These are phyloP conservation scores for Neurospora tetraspora DNA, from an alignment of 495 filamentous ascomycete genomes.

Conservation along the genomic window DNA sequence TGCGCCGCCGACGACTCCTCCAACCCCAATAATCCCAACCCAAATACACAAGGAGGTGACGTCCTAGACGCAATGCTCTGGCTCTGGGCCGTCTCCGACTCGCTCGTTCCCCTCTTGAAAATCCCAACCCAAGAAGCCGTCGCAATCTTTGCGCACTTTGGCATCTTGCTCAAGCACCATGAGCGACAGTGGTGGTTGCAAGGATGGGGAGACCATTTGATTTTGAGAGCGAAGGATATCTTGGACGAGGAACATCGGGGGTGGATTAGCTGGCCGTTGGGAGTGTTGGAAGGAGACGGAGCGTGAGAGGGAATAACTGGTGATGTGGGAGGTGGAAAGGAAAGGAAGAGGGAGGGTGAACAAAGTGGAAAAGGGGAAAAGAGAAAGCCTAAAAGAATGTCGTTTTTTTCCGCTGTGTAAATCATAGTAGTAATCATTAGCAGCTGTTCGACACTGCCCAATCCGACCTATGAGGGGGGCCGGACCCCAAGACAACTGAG, in stretches of 20 bases:
- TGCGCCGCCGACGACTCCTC: not conserved
- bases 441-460: too few relatives aligned
- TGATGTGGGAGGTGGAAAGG: not conserved
- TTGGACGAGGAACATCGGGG: constrained; percentile 20
- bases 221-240: constrained; percentile 18
- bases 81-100: constrained; percentile 25
- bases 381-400: too few relatives aligned
- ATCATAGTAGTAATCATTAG: too few relatives aligned
- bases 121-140: constrained; percentile 23
- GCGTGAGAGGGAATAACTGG: not conserved
- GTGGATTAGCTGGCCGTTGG: constrained; percentile 28
- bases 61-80: constrained; percentile 29
- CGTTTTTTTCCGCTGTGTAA: too few relatives aligned
- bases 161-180: constrained; percentile 20
- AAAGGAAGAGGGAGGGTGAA: too few relatives aligned
- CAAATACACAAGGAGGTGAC: constrained; percentile 5
- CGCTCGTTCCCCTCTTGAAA: constrained; percentile 22
- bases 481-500: too few relatives aligned
- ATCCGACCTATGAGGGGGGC: too few relatives aligned
- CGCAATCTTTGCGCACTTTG: constrained; percentile 26
- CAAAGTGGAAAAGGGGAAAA: too few relatives aligned
- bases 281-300: constrained; percentile 3
- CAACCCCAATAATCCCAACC: not conserved
- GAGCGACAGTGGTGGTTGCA: constrained; percentile 27
- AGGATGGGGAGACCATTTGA: constrained; percentile 24